These are phyloP conservation scores for Plantago coronopus DNA, from an alignment of 305 asterid genomes.

Conservation along the genomic window DNA sequence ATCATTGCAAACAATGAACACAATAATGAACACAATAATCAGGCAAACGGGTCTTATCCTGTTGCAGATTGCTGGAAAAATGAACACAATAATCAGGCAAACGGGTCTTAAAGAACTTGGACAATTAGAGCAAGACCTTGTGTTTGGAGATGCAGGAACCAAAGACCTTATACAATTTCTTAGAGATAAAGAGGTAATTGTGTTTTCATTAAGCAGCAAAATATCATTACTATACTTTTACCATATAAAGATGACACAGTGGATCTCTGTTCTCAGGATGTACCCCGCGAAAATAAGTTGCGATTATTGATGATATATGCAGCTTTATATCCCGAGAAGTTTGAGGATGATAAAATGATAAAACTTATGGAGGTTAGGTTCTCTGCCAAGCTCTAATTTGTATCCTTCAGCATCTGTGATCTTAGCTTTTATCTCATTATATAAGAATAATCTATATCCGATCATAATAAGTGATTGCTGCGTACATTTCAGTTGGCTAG, in stretches of 20 bases:
- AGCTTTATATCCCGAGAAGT: constrained; percentile 86
- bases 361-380: constrained; percentile 84
- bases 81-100: constrained; percentile 76
- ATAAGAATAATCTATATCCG: background rate
- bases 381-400: no score
- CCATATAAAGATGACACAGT: constrained; percentile 13
- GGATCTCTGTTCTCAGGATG: constrained; percentile 54
- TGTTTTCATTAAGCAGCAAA: background rate
- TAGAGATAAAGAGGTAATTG: constrained; percentile 59
- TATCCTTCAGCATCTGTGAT: no score
- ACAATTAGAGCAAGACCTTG: constrained; percentile 95
- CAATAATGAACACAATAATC: no score
- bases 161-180: constrained; percentile 84
- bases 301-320: constrained; percentile 97
- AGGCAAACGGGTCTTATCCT: no score
- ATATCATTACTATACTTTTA: constrained; percentile 18
- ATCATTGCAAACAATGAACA: no score
- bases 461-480: constrained; percentile 21
- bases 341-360: constrained; percentile 76
- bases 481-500: constrained; percentile 68
- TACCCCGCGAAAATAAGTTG: constrained; percentile 78
- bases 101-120: constrained; percentile 88
- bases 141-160: constrained; percentile 97
- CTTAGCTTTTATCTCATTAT: no score
- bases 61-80: constrained; percentile 82